Evolutionary conservation across 495 filamentous ascomycete genomes (phyloP).

Genomic region (Penicillium lividum): DNA sequence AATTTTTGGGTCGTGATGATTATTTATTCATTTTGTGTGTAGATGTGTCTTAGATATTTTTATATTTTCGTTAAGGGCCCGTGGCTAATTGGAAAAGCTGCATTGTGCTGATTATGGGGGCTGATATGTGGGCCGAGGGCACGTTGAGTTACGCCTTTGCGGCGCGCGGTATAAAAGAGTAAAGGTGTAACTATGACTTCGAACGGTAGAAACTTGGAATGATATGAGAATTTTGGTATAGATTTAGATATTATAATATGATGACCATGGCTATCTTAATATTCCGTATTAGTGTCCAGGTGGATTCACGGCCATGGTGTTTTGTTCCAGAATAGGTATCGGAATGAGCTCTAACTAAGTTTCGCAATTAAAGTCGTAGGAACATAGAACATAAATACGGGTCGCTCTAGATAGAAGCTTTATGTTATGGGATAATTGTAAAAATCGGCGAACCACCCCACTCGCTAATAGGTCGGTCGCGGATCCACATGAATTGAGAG

Average conservation of each 20-base stretch:
- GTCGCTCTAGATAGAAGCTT: not conserved
- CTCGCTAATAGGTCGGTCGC: not conserved
- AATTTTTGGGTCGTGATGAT: not conserved
- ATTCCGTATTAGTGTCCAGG: not conserved
- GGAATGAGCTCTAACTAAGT: not conserved
- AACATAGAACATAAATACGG: not conserved
- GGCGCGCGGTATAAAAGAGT: no score
- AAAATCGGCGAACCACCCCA: not conserved
- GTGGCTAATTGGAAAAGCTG: no score
- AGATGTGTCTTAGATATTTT: not conserved
- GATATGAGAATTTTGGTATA: not conserved
- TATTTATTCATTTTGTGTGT: not conserved
- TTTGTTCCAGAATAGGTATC: no score
- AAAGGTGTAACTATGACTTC: no score
- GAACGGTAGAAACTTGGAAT: no score
- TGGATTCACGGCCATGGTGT: no score
- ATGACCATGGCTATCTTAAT: not conserved
- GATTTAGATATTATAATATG: constrained; percentile 4
- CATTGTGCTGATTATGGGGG: no score
- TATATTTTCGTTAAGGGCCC: not conserved
- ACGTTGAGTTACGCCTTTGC: not conserved
- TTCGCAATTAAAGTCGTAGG: not conserved
- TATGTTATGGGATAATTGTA: not conserved
- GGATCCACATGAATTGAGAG: not conserved
- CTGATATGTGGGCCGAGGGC: not conserved